phyloP scores from a whole-genome alignment of 352 stramenopile genomes.

The Hyaloperonospora brassicae region DNA sequence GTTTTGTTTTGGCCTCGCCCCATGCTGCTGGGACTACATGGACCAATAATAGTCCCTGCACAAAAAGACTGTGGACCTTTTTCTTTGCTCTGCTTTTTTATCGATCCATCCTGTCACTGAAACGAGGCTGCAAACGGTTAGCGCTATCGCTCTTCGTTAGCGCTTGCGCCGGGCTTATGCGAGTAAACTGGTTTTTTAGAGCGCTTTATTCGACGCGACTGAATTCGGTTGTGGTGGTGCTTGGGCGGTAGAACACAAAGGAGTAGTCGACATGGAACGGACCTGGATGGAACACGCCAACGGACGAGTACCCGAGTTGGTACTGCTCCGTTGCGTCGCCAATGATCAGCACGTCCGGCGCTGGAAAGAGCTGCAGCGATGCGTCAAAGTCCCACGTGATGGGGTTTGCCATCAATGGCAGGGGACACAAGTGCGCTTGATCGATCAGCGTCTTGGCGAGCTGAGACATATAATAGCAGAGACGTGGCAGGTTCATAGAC shows the following conservation, averaged over 20 bases:
- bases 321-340: slow-evolving; percentile 78
- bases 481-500: background rate
- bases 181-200: background rate
- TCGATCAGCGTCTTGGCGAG: slow-evolving; percentile 87
- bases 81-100: no score
- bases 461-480: slow-evolving; percentile 16
- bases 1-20: background rate
- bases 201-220: slow-evolving; percentile 58
- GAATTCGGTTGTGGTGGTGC: slow-evolving; percentile 78
- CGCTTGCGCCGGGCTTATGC: background rate
- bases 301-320: slow-evolving; percentile 72
- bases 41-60: no score
- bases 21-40: background rate
- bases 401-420: slow-evolving; percentile 80
- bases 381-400: slow-evolving; percentile 93
- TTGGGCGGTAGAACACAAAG: slow-evolving; percentile 80
- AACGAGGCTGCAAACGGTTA: no score
- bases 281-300: slow-evolving; percentile 73
- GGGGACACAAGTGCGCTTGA: slow-evolving; percentile 89
- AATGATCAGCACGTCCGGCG: slow-evolving; percentile 85
- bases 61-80: no score
- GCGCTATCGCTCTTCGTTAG: background rate
- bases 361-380: slow-evolving; percentile 87
- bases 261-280: slow-evolving; percentile 81
- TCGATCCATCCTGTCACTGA: no score